Base-by-base conservation (phyloP, 768 basidiomycete genomes). In the Saitozyma podzolica region DNA sequence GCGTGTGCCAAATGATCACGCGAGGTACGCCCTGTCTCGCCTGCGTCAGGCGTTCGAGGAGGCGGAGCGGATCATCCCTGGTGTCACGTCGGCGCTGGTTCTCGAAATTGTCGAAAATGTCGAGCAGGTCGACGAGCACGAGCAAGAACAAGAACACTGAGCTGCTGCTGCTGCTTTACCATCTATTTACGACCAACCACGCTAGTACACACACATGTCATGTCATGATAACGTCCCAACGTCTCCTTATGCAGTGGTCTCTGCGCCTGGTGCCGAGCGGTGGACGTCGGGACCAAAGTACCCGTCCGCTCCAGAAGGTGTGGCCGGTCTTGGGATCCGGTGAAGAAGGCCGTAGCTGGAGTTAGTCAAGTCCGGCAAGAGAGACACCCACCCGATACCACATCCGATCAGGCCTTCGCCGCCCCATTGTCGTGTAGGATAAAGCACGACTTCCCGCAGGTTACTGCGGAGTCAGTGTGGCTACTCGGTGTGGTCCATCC, bases 381-480 rank as follows among this genome's bases (percentile, higher is more conserved):
- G 6, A 37, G 8, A 2, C 63, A 83, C 88, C 62, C 77, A 95
- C 88, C 95, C 95, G 51, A 98, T 96, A 39, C 97, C 89, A 71
- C 94, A 97, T 48, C 95, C 95, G 11, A 98, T 83, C 37, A 98
- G 83, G 0, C 95, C 94, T 76, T 94, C 94, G 7, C 95, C 95
- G 50, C 95, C 95, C 94, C 95, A 97, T 68, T 95, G 91, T 53
- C 93, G 84, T 79, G 97, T 97, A 9, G 96, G 95, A 55, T 97
- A 91, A 19, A 97, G 80, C 40, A 97, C 91, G 14, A 95, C 92
- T 75, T 97, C 93, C 66, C 93, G 84, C 52, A 95, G 84, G 48
- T 92, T 90, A 78, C 93, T 96, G 54, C 40, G 42, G 45, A 42
- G 61, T 54, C 58, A 56, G 52, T 29, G 29, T 9, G 29, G n/a